Percentiles rank a stretch among this genome's conserved stretches.
Conservation (phyloP, 2,329 filamentous ascomycete genomes). For the Trichoderma endophyticum region DNA sequence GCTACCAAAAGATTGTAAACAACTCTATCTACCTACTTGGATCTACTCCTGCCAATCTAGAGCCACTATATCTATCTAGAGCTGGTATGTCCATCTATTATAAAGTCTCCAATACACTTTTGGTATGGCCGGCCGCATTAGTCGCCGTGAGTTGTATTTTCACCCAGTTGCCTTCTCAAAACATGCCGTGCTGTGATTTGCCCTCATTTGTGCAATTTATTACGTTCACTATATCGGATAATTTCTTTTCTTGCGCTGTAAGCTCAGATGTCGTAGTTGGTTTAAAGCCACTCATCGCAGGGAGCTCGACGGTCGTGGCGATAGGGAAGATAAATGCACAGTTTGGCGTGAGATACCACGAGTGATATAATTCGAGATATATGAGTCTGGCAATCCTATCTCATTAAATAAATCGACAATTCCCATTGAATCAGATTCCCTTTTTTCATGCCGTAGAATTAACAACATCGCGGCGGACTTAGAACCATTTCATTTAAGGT, state of each 20-base stretch:
- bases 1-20: neutral
- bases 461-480: neutral
- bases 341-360: neutral
- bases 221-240: neutral
- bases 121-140: neutral
- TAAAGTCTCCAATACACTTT: neutral
- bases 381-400: neutral
- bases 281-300: neutral
- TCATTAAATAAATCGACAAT: neutral
- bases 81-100: neutral
- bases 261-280: neutral
- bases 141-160: neutral
- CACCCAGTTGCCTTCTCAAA: too few species aligned
- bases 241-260: neutral
- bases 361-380: neutral
- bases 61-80: too few species aligned
- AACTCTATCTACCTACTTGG: neutral
- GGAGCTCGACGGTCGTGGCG: neutral
- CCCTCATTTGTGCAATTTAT: neutral
- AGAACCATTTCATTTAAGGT: neutral
- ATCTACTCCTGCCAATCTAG: too few species aligned
- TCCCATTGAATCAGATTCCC: neutral
- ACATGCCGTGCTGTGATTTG: neutral
- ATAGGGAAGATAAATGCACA: neutral
- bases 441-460: neutral